Conservation (phyloP, 352 stramenopile genomes). For the Aphanomyces invadans region DNA sequence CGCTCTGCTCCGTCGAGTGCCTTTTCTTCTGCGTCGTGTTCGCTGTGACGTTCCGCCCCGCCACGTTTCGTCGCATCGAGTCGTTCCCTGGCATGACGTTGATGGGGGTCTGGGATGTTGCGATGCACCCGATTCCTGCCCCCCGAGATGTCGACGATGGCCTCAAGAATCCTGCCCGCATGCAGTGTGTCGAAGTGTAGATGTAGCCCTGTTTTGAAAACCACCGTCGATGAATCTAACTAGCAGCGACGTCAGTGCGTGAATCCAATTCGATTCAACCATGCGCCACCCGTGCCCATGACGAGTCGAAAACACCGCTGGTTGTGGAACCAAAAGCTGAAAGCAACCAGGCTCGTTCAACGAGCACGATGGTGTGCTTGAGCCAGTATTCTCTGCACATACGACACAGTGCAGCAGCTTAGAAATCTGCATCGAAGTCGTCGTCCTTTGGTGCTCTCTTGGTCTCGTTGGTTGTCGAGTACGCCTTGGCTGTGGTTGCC, state of each 20-base stretch:
- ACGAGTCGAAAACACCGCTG: too few relatives aligned
- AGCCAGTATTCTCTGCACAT: too few relatives aligned
- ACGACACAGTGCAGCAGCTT: neutral
- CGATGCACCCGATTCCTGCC: neutral
- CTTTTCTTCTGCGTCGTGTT: slow-evolving; percentile 1
- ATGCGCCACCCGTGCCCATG: too few relatives aligned
- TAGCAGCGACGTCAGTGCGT: too few relatives aligned
- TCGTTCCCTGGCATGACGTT: neutral
- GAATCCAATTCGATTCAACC: too few relatives aligned
- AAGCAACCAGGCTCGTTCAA: too few relatives aligned
- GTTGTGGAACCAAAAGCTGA: too few relatives aligned
- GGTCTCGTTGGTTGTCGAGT: neutral
- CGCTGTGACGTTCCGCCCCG: neutral
- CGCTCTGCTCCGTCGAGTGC: neutral
- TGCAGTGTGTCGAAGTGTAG: too few relatives aligned
- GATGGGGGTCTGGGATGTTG: neutral
- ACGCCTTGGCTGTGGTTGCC: neutral
- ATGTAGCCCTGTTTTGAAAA: too few relatives aligned
- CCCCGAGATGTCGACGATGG: neutral
- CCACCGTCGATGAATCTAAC: too few relatives aligned
- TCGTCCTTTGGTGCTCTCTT: slow-evolving; percentile 13
- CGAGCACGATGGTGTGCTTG: too few relatives aligned
- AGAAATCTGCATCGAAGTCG: slow-evolving; percentile 23
- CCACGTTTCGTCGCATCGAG: neutral
- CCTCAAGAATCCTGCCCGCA: too few relatives aligned